Evolutionary conservation across 129 eudicot species (phyloP).

Genomic region (Oenanthe sinensis): DNA sequence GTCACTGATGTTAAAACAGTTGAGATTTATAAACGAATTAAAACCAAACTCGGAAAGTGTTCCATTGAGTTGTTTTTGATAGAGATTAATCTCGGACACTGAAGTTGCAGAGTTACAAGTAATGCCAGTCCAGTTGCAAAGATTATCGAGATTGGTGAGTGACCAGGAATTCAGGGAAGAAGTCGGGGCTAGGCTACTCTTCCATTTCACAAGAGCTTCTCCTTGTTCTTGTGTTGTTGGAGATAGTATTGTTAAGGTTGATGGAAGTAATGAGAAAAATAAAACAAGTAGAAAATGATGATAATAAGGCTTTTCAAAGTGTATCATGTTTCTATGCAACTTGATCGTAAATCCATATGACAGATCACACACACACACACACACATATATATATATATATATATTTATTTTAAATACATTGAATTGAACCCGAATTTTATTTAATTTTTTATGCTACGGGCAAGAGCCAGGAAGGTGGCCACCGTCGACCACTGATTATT

Average conservation of each 20-base stretch:
- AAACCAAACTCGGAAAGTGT: constrained; percentile 36
- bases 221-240: constrained; percentile 25
- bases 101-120: constrained; percentile 34
- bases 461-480: no score
- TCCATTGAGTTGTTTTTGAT: constrained; percentile 33
- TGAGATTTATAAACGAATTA: constrained; percentile 50
- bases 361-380: not conserved
- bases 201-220: constrained; percentile 66
- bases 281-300: not conserved
- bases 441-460: no score
- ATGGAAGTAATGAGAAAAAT: no score
- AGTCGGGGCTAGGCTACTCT: constrained; percentile 39
- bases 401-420: no score
- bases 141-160: constrained; percentile 28
- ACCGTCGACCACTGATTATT: no score
- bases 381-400: no score
- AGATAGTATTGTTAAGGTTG: no score
- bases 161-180: constrained; percentile 60
- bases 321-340: not conserved
- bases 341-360: not conserved
- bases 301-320: not conserved
- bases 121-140: constrained; percentile 71
- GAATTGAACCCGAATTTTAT: no score
- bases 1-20: constrained; percentile 24
- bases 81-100: constrained; percentile 34